These are phyloP conservation scores for Marchantia paleacea DNA, from an alignment of 225 moss, liverwort and hornwort genomes.

Conservation along the genomic window DNA sequence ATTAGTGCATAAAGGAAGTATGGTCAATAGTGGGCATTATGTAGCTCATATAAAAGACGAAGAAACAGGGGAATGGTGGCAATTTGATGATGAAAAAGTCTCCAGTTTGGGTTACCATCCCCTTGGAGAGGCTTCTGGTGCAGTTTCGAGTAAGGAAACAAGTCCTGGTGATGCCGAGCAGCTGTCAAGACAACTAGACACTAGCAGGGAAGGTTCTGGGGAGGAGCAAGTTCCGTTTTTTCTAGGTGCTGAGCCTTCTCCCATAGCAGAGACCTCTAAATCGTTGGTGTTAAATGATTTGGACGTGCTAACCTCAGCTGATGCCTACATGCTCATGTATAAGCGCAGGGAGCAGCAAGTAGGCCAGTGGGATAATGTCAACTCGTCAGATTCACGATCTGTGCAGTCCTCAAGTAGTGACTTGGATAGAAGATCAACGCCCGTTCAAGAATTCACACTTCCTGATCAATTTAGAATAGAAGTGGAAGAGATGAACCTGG, in stretches of 20 bases:
- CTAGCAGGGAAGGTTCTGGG: conserved; percentile 49
- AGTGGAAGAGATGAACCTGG: conserved; percentile 86
- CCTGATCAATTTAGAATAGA: conserved; percentile 79
- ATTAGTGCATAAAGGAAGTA: conserved; percentile 90
- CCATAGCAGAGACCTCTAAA: conserved; percentile 40
- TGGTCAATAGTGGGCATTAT: conserved; percentile 99
- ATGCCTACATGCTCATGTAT: conserved; percentile 99
- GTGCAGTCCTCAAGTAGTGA: conserved; percentile 36
- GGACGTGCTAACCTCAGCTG: conserved; percentile 84
- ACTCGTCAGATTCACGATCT: conserved; percentile 32
- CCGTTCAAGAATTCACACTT: conserved; percentile 44
- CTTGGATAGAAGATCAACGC: conserved; percentile 47
- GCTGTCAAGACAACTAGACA: conserved; percentile 35
- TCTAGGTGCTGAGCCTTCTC: conserved; percentile 44
- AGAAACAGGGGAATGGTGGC: conserved; percentile 92
- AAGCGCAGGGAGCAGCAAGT: conserved; percentile 54
- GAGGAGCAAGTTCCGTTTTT: conserved; percentile 43
- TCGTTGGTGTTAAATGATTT: conserved; percentile 37
- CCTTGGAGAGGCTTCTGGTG: conserved; percentile 70
- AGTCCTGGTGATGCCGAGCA: conserved; percentile 47
- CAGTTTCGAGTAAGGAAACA: conserved; percentile 53
- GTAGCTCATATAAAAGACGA: conserved; percentile 97
- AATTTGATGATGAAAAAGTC: conserved; percentile 97
- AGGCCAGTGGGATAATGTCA: conserved; percentile 32
- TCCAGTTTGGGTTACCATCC: conserved; percentile 93